These are phyloP conservation scores for Torulaspora gathmanii DNA, from an alignment of 805 yeast genomes.

Conservation along the genomic window DNA sequence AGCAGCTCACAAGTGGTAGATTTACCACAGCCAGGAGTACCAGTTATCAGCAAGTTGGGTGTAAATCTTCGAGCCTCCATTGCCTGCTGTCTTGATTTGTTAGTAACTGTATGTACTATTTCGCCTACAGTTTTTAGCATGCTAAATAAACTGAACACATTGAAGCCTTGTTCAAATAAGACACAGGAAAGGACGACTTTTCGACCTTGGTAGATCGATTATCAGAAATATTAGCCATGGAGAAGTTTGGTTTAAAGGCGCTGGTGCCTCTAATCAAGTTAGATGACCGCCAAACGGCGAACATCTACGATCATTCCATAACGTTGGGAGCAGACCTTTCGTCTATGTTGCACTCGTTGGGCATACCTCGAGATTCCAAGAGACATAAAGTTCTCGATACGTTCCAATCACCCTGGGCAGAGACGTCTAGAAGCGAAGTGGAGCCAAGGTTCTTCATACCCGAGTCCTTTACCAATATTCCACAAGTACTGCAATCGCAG, in stretches of 20 bases:
- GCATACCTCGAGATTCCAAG: constrained; percentile 26
- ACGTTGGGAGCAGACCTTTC: constrained; percentile 35
- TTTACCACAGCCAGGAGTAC: constrained; percentile 70
- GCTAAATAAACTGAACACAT: background rate
- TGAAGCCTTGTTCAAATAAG: background rate
- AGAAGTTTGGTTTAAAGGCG: constrained; percentile 34
- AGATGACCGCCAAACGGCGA: constrained; percentile 24
- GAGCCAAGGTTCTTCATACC: constrained; percentile 79
- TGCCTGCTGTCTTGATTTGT: background rate
- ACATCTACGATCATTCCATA: constrained; percentile 32
- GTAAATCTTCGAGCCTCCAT: constrained; percentile 26
- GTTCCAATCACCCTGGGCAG: constrained; percentile 93
- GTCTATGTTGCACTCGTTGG: constrained; percentile 34
- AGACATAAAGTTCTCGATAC: constrained; percentile 39
- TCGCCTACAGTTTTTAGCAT: background rate
- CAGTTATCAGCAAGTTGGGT: constrained; percentile 85
- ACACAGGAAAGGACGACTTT: background rate
- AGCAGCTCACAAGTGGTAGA: constrained; percentile 32
- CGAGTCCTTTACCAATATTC: constrained; percentile 41
- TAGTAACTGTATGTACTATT: background rate
- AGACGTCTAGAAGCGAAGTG: constrained; percentile 82
- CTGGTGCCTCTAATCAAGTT: constrained; percentile 32
- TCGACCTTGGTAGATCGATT: background rate
- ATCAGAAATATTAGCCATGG: constrained; percentile 15
- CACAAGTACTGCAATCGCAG: constrained; percentile 31